A percentile compares a stretch with the other conserved stretches of the same genome.
These are phyloP conservation scores for Dictyostelium citrinum DNA, from an alignment of 78 protist genomes.

Conservation along the genomic window DNA sequence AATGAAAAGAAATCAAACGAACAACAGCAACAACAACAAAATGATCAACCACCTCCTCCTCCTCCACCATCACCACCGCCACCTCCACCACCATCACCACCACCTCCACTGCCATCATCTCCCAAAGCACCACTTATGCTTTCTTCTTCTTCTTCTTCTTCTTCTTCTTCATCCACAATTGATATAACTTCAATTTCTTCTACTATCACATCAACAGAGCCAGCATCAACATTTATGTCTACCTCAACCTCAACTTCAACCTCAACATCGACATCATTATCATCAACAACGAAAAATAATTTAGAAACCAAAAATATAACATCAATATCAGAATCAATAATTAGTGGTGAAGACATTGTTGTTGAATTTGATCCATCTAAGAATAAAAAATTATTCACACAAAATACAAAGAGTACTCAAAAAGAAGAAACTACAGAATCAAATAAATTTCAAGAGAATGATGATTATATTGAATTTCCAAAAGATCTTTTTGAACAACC, in stretches of 20 bases:
- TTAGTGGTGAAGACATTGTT: not conserved
- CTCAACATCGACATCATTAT: not conserved
- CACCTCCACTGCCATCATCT: not conserved
- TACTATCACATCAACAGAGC: no score
- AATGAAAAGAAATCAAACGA: not conserved
- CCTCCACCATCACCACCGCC: not conserved
- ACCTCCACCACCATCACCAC: not conserved
- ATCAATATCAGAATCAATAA: not conserved
- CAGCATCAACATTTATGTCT: not conserved
- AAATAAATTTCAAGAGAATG: not conserved
- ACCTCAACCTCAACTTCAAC: not conserved
- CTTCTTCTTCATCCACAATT: not conserved
- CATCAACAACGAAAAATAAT: not conserved
- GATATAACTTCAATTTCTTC: not conserved
- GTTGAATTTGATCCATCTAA: not conserved
- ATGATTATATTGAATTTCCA: conserved; percentile 21
- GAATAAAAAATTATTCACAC: not conserved
- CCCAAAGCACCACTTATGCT: not conserved
- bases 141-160: not conserved
- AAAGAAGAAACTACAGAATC: not conserved
- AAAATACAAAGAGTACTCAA: not conserved
- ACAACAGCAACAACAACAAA: not conserved
- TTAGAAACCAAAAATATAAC: not conserved
- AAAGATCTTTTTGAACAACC: not conserved
- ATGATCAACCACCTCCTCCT: not conserved